Evolutionary conservation across 139 green algal genomes (phyloP).

Genomic region (Haematococcus lacustris): DNA sequence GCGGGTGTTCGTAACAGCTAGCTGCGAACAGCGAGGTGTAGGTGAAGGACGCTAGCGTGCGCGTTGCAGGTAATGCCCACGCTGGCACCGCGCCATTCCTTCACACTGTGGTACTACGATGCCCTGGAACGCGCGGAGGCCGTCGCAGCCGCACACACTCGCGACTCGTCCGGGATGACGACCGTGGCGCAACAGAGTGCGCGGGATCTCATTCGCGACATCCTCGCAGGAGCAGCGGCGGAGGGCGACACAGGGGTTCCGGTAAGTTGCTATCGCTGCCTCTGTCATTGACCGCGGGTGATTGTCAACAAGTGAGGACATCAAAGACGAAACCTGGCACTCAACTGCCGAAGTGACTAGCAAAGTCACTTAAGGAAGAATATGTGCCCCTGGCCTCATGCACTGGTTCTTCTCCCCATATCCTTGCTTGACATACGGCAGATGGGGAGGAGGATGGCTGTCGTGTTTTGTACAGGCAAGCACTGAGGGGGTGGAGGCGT

Average conservation of each 20-base stretch:
- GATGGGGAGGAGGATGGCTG: too few species aligned
- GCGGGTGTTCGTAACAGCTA: not conserved
- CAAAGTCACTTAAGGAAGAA: too few species aligned
- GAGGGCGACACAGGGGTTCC: too few species aligned
- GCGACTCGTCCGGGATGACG: not conserved
- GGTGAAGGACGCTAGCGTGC: too few species aligned
- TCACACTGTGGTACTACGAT: slow-evolving; percentile 53
- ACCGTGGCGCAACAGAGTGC: slow-evolving; percentile 7
- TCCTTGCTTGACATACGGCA: too few species aligned
- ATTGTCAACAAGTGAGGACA: too few species aligned
- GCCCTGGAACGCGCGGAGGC: slow-evolving; percentile 24
- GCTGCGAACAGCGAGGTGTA: not conserved
- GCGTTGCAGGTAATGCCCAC: slow-evolving; percentile 30
- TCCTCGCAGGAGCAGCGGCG: not conserved
- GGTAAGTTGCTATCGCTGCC: too few species aligned
- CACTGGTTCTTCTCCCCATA: too few species aligned
- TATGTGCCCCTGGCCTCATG: too few species aligned
- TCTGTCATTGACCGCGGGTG: too few species aligned
- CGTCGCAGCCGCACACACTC: slow-evolving; percentile 14
- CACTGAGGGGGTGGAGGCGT: not conserved
- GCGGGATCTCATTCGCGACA: slow-evolving; percentile 15
- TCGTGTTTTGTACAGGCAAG: slow-evolving; percentile 8
- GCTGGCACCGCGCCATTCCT: slow-evolving; percentile 18
- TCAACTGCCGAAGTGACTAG: too few species aligned
- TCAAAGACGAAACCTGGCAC: too few species aligned